Evolutionary conservation across 495 filamentous ascomycete genomes (phyloP).

Genomic region (Penicillium crystallinum): DNA sequence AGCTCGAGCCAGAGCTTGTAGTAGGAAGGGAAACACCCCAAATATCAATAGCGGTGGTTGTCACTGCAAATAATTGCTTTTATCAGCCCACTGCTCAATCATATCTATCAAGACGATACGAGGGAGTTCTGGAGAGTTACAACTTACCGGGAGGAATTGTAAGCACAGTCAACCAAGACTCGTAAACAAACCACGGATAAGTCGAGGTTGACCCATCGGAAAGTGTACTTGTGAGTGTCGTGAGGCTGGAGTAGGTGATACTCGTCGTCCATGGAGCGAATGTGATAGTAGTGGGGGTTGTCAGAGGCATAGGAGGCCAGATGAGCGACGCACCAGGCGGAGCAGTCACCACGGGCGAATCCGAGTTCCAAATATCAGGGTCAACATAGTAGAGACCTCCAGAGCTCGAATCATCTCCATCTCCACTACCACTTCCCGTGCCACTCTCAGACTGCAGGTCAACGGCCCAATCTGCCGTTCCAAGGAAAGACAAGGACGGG

Average conservation of each 20-base stretch:
- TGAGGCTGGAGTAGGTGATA: too few species aligned
- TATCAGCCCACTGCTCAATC: too few species aligned
- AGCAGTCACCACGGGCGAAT: neutral
- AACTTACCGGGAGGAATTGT: neutral
- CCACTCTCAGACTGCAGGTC: neutral
- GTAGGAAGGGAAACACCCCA: neutral
- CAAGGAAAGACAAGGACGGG: neutral
- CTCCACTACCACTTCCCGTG: too few species aligned
- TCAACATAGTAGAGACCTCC: neutral
- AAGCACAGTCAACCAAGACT: neutral
- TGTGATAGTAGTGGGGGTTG: neutral
- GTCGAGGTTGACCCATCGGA: neutral
- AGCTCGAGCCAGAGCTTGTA: too few species aligned
- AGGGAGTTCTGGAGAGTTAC: too few species aligned
- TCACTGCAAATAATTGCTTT: too few species aligned
- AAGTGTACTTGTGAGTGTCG: neutral
- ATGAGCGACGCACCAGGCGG: neutral
- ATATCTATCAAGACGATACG: neutral
- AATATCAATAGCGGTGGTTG: neutral
- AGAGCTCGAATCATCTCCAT: neutral
- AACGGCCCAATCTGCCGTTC: neutral
- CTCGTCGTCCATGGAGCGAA: neutral
- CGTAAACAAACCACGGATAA: too few species aligned
- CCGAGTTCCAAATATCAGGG: neutral
- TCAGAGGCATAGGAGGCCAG: neutral